Conservation (phyloP, 371 early-diverging fungal species). For the Mucor racemosus region DNA sequence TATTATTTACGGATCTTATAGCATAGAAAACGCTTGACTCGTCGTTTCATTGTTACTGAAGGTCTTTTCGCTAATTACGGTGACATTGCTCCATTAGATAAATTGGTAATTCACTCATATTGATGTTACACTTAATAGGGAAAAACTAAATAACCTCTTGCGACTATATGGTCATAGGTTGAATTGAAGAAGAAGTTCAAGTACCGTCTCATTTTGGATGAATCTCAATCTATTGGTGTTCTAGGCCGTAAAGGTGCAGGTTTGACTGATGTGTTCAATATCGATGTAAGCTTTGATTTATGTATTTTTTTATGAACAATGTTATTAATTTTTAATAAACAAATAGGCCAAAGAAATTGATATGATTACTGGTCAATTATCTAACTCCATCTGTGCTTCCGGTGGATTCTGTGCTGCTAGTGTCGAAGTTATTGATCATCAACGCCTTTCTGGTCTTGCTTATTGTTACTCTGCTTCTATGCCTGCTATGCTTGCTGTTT, state of each 20-base stretch:
- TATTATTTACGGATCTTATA: neutral
- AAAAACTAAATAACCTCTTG: slow-evolving; percentile 5
- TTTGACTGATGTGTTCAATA: slow-evolving; percentile 83
- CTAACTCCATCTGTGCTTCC: slow-evolving; percentile 81
- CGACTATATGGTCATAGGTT: slow-evolving; percentile 10
- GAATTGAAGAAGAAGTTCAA: slow-evolving; percentile 95
- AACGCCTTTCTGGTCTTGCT: slow-evolving; percentile 91
- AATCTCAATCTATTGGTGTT: slow-evolving; percentile 93
- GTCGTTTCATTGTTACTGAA: slow-evolving; percentile 97
- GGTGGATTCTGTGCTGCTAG: slow-evolving; percentile 98
- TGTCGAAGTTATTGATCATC: slow-evolving; percentile 91
- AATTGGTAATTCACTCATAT: slow-evolving; percentile 54
- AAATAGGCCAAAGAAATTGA: slow-evolving; percentile 80
- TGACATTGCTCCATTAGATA: slow-evolving; percentile 87
- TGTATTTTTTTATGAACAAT: neutral
- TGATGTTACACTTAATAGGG: neutral
- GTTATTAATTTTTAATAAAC: neutral
- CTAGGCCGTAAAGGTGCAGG: slow-evolving; percentile 93
- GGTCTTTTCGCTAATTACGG: slow-evolving; percentile 95
- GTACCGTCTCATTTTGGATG: slow-evolving; percentile 98
- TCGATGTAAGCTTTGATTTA: slow-evolving; percentile 42
- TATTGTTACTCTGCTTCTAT: slow-evolving; percentile 99
- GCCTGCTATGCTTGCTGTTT: slow-evolving; percentile 95
- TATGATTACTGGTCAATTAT: slow-evolving; percentile 92
- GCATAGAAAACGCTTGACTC: slow-evolving; percentile 81